Evolutionary conservation across 257 asterid species (phyloP).

Genomic region (Solanum rostratum): DNA sequence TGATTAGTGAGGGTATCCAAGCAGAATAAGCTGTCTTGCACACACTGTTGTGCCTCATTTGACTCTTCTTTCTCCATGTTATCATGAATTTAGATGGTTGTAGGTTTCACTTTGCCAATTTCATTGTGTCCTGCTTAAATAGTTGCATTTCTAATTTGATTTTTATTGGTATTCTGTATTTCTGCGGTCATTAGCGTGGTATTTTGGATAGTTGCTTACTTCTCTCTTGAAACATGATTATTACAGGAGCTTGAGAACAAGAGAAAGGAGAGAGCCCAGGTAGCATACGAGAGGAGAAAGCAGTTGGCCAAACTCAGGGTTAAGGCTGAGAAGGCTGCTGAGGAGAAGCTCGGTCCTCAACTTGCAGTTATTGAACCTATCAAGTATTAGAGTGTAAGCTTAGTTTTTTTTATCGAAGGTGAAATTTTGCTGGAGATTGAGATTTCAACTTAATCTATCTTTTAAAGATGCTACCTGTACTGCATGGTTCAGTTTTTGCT

Average conservation of each 20-base stretch:
- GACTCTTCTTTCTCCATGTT: not conserved
- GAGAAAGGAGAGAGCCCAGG: conserved; percentile 84
- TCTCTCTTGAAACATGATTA: not conserved
- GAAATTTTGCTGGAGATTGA: conserved; percentile 20
- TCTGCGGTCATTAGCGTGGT: not conserved
- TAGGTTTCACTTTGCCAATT: not conserved
- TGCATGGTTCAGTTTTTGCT: not conserved
- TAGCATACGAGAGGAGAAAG: conserved; percentile 68
- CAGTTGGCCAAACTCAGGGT: conserved; percentile 56
- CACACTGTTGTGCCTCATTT: not conserved
- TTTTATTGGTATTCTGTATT: not conserved
- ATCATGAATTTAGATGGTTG: not conserved
- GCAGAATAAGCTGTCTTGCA: not conserved
- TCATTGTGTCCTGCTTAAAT: not conserved
- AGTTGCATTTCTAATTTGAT: not conserved
- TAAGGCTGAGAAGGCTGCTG: conserved; percentile 71
- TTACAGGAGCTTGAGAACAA: conserved; percentile 81
- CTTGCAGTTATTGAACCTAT: conserved; percentile 57
- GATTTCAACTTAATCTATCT: not conserved
- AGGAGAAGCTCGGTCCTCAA: conserved; percentile 73
- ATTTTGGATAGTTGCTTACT: not conserved
- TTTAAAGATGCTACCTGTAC: not conserved
- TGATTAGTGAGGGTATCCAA: not conserved
- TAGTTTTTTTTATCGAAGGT: not conserved
- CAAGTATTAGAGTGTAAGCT: conserved; percentile 34